These are phyloP conservation scores for Trichothecium sympodiale DNA, from an alignment of 2,329 filamentous ascomycete species.

Conservation along the genomic window DNA sequence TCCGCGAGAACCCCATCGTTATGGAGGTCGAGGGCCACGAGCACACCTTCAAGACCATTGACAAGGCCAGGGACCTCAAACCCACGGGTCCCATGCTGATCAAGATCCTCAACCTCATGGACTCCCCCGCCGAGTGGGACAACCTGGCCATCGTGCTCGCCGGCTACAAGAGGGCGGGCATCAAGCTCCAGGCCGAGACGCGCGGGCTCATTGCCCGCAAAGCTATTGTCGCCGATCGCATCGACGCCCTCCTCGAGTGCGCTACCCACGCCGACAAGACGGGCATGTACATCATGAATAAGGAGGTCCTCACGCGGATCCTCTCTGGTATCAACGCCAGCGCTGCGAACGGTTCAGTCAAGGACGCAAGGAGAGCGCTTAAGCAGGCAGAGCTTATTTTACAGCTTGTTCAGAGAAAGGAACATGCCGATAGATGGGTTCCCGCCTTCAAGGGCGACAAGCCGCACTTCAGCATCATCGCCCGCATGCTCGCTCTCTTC, in stretches of 20 bases:
- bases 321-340: slow-evolving; percentile 19
- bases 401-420: slow-evolving; percentile 34
- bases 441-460: slow-evolving; percentile 5
- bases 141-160: slow-evolving; percentile 42
- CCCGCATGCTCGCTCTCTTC: slow-evolving; percentile 20
- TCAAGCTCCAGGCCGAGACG: slow-evolving; percentile 22
- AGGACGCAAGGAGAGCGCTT: slow-evolving; percentile 27
- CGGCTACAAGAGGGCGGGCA: slow-evolving; percentile 32
- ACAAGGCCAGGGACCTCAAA: slow-evolving; percentile 30
- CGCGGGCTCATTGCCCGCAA: slow-evolving; percentile 29
- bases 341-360: slow-evolving; percentile 19
- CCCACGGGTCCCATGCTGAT: slow-evolving; percentile 26
- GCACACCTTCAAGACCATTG: slow-evolving; percentile 36
- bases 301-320: slow-evolving; percentile 24
- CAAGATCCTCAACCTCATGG: slow-evolving; percentile 32
- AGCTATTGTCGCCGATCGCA: slow-evolving; percentile 26
- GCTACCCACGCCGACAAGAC: slow-evolving; percentile 35
- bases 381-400: slow-evolving; percentile 35
- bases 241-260: slow-evolving; percentile 38
- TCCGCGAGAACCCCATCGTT: slow-evolving; percentile 43
- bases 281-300: slow-evolving; percentile 28
- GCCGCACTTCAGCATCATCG: slow-evolving; percentile 14
- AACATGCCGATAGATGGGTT: slow-evolving; percentile 18
- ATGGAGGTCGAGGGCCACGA: slow-evolving; percentile 48
- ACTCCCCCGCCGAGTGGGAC: slow-evolving; percentile 35